phyloP scores from a whole-genome alignment of 306 rosid species.

The Cajanus cajan region DNA sequence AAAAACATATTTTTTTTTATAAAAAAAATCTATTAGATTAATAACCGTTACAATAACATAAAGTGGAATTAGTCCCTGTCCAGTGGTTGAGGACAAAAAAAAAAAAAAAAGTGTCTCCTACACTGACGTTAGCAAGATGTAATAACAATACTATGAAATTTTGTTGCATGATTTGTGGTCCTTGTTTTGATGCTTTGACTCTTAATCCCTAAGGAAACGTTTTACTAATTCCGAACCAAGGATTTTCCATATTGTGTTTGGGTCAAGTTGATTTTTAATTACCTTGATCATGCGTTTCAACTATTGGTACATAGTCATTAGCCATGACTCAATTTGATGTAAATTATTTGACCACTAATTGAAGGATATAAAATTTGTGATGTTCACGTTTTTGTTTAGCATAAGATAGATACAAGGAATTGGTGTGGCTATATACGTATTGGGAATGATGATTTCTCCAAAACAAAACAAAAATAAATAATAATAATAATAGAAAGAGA shows the following conservation, averaged over 20 bases:
- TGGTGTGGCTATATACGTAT: constrained; percentile 21
- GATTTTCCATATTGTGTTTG: not conserved
- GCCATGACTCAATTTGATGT: constrained; percentile 11
- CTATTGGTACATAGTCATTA: constrained; percentile 10
- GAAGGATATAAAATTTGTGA: constrained; percentile 13
- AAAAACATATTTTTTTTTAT: too few species aligned
- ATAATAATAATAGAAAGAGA: constrained; percentile 5
- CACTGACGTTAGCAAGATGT: constrained; percentile 15
- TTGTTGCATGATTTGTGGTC: constrained; percentile 24
- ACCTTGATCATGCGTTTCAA: constrained; percentile 7
- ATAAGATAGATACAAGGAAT: constrained; percentile 2
- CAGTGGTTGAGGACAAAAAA: too few species aligned
- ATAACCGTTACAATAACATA: too few species aligned
- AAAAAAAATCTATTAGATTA: too few species aligned
- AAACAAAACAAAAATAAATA: not conserved
- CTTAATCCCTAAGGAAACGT: constrained; percentile 46
- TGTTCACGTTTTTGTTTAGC: constrained; percentile 24
- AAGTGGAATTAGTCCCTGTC: too few species aligned
- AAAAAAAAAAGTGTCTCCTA: not conserved
- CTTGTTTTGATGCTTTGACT: constrained; percentile 41
- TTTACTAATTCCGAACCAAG: not conserved
- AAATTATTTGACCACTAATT: not conserved
- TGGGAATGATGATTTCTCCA: constrained; percentile 17
- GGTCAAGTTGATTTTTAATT: not conserved
- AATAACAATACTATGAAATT: not conserved